Percentiles rank a stretch among this genome's conserved stretches.
Evolutionary conservation across 2,329 filamentous ascomycete genomes (phyloP).

Genomic region (Mariannaea sp.): DNA sequence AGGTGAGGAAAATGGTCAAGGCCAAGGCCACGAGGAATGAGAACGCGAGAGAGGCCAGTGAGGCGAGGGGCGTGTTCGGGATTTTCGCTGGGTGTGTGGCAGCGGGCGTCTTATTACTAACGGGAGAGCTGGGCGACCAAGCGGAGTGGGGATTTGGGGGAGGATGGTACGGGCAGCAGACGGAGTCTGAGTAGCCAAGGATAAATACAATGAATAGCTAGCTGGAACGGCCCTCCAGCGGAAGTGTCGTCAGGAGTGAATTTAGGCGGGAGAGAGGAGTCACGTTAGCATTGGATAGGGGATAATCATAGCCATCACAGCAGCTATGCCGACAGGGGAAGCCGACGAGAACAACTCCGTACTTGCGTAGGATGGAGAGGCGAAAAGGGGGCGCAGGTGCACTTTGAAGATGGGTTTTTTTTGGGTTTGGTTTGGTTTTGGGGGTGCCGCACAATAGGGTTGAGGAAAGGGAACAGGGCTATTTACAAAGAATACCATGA

Average conservation of each 20-base stretch:
- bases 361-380: background rate
- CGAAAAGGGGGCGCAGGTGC: constrained; percentile 7
- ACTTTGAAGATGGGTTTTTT: constrained; percentile 10
- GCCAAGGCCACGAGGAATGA: constrained; percentile 3
- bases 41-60: constrained; percentile 7
- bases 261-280: background rate
- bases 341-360: background rate
- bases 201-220: background rate
- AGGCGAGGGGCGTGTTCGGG: constrained; percentile 13
- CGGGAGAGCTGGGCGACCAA: constrained; percentile 14
- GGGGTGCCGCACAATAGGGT: background rate
- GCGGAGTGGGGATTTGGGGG: constrained; percentile 7
- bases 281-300: constrained; percentile 3
- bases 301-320: too few species aligned
- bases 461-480: background rate
- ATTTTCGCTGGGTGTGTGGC: constrained; percentile 9
- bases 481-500: constrained; percentile 2
- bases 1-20: constrained; percentile 5
- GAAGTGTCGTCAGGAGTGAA: background rate
- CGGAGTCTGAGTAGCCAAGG: background rate
- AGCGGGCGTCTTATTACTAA: constrained; percentile 12
- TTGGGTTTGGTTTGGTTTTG: too few species aligned
- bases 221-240: background rate
- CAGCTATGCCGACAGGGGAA: constrained; percentile 7
- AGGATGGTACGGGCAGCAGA: constrained; percentile 3